Conservation (phyloP, 2,329 filamentous ascomycete species). For the Pseudomassariella vexata region DNA sequence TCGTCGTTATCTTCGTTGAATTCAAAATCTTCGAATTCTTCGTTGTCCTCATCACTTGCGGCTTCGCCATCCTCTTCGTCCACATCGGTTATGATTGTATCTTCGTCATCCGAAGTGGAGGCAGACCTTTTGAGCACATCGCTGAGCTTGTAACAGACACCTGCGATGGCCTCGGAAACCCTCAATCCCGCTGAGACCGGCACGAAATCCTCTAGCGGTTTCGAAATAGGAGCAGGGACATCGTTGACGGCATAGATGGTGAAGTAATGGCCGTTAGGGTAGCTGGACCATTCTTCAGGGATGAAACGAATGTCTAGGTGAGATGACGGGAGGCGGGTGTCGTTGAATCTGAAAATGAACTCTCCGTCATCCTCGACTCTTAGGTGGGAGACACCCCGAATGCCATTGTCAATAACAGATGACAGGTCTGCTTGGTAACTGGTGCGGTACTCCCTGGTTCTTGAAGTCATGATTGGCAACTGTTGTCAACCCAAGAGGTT, state of each 20-base stretch:
- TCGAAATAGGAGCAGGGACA: slow-evolving; percentile 11
- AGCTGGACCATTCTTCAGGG: slow-evolving; percentile 25
- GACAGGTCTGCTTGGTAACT: slow-evolving; percentile 18
- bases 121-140: too few relatives aligned
- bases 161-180: slow-evolving; percentile 14
- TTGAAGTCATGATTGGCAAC: slow-evolving; percentile 1
- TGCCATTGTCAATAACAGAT: slow-evolving; percentile 9
- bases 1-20: slow-evolving; percentile 26
- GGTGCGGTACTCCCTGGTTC: slow-evolving; percentile 2
- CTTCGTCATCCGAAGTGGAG: slow-evolving; percentile 14
- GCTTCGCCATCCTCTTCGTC: slow-evolving; percentile 12
- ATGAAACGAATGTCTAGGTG: slow-evolving; percentile 31
- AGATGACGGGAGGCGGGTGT: slow-evolving; percentile 16
- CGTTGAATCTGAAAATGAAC: slow-evolving; percentile 53
- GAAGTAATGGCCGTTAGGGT: slow-evolving; percentile 17
- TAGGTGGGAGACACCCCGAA: slow-evolving; percentile 41
- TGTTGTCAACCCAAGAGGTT: too few relatives aligned
- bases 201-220: slow-evolving; percentile 16
- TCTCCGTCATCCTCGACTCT: slow-evolving; percentile 67
- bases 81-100: slow-evolving; percentile 16
- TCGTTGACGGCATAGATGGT: slow-evolving; percentile 19
- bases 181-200: slow-evolving; percentile 12
- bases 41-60: slow-evolving; percentile 19
- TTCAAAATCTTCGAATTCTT: slow-evolving; percentile 24
- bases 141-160: too few relatives aligned